These are phyloP conservation scores for Geum urbanum DNA, from an alignment of 306 rosid species.

Conservation along the genomic window DNA sequence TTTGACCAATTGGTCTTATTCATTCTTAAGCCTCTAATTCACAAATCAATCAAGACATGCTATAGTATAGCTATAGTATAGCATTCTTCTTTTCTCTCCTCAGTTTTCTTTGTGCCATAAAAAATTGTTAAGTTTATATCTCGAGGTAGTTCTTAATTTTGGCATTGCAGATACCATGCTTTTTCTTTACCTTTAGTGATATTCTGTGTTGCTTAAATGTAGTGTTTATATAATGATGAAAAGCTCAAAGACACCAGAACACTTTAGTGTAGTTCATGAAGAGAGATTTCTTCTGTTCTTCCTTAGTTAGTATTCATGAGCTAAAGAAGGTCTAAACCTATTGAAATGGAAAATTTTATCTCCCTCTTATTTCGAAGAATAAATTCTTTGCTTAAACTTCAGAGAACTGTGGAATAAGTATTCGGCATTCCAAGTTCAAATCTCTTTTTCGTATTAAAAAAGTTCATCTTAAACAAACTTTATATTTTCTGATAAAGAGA, in stretches of 20 bases:
- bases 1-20: no score
- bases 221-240: constrained; percentile 26
- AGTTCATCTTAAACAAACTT: neutral
- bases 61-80: neutral
- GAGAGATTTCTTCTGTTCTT: neutral
- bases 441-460: neutral
- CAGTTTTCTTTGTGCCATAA: neutral
- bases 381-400: constrained; percentile 20
- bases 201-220: neutral
- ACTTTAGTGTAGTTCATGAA: constrained; percentile 17
- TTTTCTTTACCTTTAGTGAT: constrained; percentile 11
- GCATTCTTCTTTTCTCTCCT: neutral
- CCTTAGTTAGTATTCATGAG: constrained; percentile 8
- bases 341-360: neutral
- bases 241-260: constrained; percentile 22
- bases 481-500: neutral
- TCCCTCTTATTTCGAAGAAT: constrained; percentile 12
- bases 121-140: neutral
- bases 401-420: neutral
- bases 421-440: neutral
- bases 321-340: neutral
- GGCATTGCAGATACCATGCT: constrained; percentile 14
- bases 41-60: neutral
- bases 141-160: neutral
- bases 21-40: neutral